These are phyloP conservation scores for Sporothrix brunneoviolacea DNA, from an alignment of 2,329 filamentous ascomycete species.

Conservation along the genomic window DNA sequence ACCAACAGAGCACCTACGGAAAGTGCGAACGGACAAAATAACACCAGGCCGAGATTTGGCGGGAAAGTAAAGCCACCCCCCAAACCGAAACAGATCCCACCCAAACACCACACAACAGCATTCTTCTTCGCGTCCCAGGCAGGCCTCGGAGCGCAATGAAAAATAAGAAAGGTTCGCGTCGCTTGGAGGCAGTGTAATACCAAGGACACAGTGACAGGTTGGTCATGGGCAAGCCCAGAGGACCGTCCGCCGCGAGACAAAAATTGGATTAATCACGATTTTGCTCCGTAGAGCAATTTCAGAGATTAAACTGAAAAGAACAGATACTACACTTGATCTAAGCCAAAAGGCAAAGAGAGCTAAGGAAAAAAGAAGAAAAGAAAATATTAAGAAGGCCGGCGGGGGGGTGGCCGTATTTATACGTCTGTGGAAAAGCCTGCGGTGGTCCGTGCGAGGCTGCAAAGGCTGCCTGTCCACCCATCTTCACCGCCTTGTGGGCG, in stretches of 20 bases:
- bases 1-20: too few species aligned
- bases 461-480: neutral
- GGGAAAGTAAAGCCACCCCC: too few species aligned
- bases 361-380: slow-evolving; percentile 45
- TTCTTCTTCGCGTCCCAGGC: slow-evolving; percentile 52
- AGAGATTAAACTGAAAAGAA: slow-evolving; percentile 98
- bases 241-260: slow-evolving; percentile 46
- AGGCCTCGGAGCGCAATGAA: slow-evolving; percentile 53
- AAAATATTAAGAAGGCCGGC: slow-evolving; percentile 16
- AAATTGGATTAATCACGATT: slow-evolving; percentile 80
- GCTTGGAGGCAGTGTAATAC: slow-evolving; percentile 68
- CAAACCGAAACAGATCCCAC: too few species aligned
- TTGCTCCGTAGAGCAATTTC: slow-evolving; percentile 68
- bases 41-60: too few species aligned
- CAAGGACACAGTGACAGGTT: slow-evolving; percentile 62
- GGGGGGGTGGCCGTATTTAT: slow-evolving; percentile 11
- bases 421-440: slow-evolving; percentile 8
- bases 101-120: too few species aligned
- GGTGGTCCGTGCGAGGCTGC: slow-evolving; percentile 16
- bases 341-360: slow-evolving; percentile 58
- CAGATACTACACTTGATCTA: slow-evolving; percentile 96
- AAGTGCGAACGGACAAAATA: neutral
- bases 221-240: slow-evolving; percentile 68
- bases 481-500: too few species aligned
- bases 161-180: slow-evolving; percentile 55